Percentiles rank a stretch among this genome's conserved stretches.
phyloP scores from a whole-genome alignment of 176 grass and related monocot genomes.

The Juncus inflexus region DNA sequence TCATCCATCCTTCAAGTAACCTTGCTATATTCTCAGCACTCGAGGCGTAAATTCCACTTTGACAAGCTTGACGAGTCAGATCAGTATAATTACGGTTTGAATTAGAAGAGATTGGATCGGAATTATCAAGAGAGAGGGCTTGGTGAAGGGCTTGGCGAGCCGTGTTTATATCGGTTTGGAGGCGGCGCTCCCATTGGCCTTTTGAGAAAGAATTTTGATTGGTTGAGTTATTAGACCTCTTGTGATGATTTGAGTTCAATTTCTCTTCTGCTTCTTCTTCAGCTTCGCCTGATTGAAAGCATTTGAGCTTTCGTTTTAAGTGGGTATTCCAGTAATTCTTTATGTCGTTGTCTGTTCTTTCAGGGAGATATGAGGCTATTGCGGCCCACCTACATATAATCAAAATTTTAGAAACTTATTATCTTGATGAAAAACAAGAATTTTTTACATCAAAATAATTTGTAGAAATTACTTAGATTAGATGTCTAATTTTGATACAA shows the following conservation, averaged over 20 bases:
- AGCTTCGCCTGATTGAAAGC: constrained; percentile 35
- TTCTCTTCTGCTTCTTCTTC: not conserved
- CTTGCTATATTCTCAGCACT: constrained; percentile 87
- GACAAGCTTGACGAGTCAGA: not conserved
- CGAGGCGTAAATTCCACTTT: constrained; percentile 60
- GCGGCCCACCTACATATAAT: constrained; percentile 61
- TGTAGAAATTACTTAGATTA: constrained; percentile 25
- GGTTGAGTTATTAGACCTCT: not conserved
- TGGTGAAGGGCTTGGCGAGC: constrained; percentile 72
- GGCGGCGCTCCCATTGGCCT: constrained; percentile 81
- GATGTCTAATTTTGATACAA: constrained; percentile 3
- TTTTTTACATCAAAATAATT: constrained; percentile 12
- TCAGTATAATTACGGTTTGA: constrained; percentile 9
- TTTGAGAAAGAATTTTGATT: constrained; percentile 38
- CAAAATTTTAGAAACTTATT: not conserved
- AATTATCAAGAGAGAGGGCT: constrained; percentile 63
- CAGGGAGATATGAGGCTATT: constrained; percentile 90
- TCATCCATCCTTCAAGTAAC: constrained; percentile 78
- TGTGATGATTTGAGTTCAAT: not conserved
- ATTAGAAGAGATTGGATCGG: not conserved
- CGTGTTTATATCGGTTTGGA: constrained; percentile 94
- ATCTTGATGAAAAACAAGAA: constrained; percentile 1
- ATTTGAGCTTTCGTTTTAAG: constrained; percentile 90
- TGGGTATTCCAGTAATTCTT: constrained; percentile 99
- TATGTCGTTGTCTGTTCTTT: constrained; percentile 97